A percentile compares a stretch with the other conserved stretches of the same genome.
Evolutionary conservation across 2,329 filamentous ascomycete genomes (phyloP).

Genomic region (Hymenoscyphus scutula): DNA sequence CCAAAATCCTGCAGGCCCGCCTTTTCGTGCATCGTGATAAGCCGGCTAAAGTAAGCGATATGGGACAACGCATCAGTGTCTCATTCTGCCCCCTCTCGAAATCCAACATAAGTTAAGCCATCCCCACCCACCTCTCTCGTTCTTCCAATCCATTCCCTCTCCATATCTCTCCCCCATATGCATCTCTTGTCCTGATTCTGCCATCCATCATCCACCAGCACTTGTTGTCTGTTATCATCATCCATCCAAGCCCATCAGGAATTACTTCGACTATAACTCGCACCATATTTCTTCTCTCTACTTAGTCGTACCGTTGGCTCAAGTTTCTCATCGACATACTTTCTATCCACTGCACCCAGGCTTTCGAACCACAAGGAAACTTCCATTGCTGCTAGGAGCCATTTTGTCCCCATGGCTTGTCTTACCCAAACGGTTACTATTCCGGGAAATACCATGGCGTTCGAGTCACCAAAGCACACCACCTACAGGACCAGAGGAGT

Average conservation of each 20-base stretch:
- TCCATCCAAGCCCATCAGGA: slow-evolving; percentile 5
- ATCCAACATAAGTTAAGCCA: slow-evolving; percentile 31
- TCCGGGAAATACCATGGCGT: slow-evolving; percentile 34
- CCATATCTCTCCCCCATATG: slow-evolving; percentile 20
- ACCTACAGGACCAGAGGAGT: slow-evolving; percentile 32
- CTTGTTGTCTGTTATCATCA: slow-evolving; percentile 22
- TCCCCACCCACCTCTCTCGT: slow-evolving; percentile 20
- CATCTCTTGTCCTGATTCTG: slow-evolving; percentile 18
- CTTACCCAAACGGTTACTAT: slow-evolving; percentile 32
- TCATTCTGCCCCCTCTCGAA: slow-evolving; percentile 19
- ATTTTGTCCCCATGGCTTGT: slow-evolving; percentile 33
- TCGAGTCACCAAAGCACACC: slow-evolving; percentile 29
- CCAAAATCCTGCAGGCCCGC: slow-evolving; percentile 16
- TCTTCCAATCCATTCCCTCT: slow-evolving; percentile 18
- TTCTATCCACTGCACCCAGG: slow-evolving; percentile 15
- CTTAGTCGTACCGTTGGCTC: slow-evolving; percentile 23
- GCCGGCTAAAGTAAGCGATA: slow-evolving; percentile 25
- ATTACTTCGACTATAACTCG: slow-evolving; percentile 11
- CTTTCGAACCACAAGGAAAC: slow-evolving; percentile 16
- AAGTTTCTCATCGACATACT: slow-evolving; percentile 15
- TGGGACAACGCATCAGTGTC: slow-evolving; percentile 35
- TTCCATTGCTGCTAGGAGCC: slow-evolving; percentile 20
- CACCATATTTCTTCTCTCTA: slow-evolving; percentile 13
- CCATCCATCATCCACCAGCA: slow-evolving; percentile 15
- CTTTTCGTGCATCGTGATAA: slow-evolving; percentile 21